Percentiles rank a stretch among this genome's conserved stretches.
These are phyloP conservation scores for Bruguiera sexangula DNA, from an alignment of 345 rosid species.

Conservation along the genomic window DNA sequence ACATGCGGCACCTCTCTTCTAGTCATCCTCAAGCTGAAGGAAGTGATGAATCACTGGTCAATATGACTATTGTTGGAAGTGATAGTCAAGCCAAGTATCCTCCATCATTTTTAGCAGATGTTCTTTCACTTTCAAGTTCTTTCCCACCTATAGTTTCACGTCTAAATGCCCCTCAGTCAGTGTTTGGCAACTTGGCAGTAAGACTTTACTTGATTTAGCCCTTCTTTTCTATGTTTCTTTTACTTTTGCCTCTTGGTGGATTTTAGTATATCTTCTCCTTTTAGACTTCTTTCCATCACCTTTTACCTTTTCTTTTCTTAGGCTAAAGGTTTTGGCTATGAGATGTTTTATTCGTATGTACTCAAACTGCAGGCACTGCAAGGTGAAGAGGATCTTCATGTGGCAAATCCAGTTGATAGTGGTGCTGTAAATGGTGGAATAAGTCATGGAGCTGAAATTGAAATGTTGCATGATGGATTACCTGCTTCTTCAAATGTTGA, in stretches of 20 bases:
- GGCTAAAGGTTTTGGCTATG: not conserved
- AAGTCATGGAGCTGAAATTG: slow-evolving; percentile 46
- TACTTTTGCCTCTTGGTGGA: not conserved
- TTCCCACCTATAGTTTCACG: slow-evolving; percentile 69
- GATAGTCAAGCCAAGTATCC: slow-evolving; percentile 66
- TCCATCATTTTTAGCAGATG: slow-evolving; percentile 62
- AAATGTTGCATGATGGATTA: slow-evolving; percentile 37
- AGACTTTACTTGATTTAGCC: not conserved
- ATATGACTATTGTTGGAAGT: slow-evolving; percentile 69
- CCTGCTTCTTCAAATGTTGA: slow-evolving; percentile 41
- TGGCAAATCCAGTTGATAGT: slow-evolving; percentile 22
- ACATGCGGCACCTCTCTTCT: slow-evolving; percentile 73
- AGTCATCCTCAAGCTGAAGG: slow-evolving; percentile 46
- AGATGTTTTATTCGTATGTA: slow-evolving; percentile 13
- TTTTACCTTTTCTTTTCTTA: slow-evolving; percentile 7
- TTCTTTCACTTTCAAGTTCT: slow-evolving; percentile 69
- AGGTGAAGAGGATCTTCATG: slow-evolving; percentile 46
- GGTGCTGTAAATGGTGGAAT: slow-evolving; percentile 26
- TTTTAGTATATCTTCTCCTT: not conserved
- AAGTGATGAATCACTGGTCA: slow-evolving; percentile 48
- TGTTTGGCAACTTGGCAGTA: slow-evolving; percentile 42
- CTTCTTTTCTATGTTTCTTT: not conserved
- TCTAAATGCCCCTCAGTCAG: slow-evolving; percentile 35
- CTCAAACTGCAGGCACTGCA: slow-evolving; percentile 35
- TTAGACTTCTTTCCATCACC: slow-evolving; percentile 3